Base-by-base conservation (phyloP, 2,329 filamentous ascomycete species). In the Endocalyx cinctus region DNA sequence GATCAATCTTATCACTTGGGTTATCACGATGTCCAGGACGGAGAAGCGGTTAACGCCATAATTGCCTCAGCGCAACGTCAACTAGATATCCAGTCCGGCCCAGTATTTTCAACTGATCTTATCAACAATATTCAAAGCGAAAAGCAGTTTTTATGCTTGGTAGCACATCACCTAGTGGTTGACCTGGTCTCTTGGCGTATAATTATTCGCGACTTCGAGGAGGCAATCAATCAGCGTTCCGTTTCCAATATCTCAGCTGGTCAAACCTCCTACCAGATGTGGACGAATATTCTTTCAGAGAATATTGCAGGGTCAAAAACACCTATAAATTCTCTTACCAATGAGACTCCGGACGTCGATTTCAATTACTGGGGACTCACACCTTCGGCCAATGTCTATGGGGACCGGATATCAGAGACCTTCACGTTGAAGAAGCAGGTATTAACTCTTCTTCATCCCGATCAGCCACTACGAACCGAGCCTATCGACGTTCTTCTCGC, bases 111-210 rank as follows among this genome's bases (percentile, higher is more conserved):
- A 10, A 28, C 29, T n/a, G 38, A 41, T 15, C 13, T 34, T 11
- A 17, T 37, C 11, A 33, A 13, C 12, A 16, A 15, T 8, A 18
- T 4, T 7, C 10, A 12, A 26, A 16, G 13, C 16, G 25, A 19
- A 14, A 28, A 18, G 20, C 17, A 30, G 17, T 20, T 18, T 14
- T 25, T 37, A 5, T 28, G 34, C 8, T 14, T 41, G 14, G 23
- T 22, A 17, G 31, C 38, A 13, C 38, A 41, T 16, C 38, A 41
- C 25, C 15, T 38, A 17, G 31, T 41, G 12, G 30, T 34, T n/a
- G 38, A 41, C 10, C 29, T 41, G 5, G 31, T 38, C 14, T 41
- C 38, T 16, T 41, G 35, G 38, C 31, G 38, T 10, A 27, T 41
- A n/a, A 32, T 41, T 16, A 27, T 13, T 20, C 29, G 34, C 15